These are phyloP conservation scores for Penicillium coprophilum DNA, from an alignment of 495 filamentous ascomycete species.

Conservation along the genomic window DNA sequence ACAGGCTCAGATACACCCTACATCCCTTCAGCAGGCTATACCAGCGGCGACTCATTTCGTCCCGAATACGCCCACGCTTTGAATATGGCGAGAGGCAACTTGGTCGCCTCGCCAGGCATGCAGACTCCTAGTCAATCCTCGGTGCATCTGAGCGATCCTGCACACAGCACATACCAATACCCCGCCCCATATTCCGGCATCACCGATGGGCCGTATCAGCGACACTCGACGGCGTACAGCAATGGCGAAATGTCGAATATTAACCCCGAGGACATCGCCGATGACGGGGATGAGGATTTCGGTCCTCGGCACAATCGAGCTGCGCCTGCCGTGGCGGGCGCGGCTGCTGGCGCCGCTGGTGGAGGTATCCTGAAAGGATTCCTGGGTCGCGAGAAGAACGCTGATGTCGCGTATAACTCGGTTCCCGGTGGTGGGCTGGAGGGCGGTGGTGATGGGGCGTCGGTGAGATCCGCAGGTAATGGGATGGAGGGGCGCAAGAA, in stretches of 20 bases:
- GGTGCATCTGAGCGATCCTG: slow-evolving; percentile 26
- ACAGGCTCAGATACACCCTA: slow-evolving; percentile 48
- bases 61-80: slow-evolving; percentile 42
- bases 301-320: slow-evolving; percentile 33
- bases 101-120: slow-evolving; percentile 40
- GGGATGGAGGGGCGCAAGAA: slow-evolving; percentile 65
- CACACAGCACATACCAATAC: slow-evolving; percentile 29
- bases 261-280: slow-evolving; percentile 76
- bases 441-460: slow-evolving; percentile 20
- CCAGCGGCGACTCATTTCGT: slow-evolving; percentile 31
- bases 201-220: slow-evolving; percentile 57
- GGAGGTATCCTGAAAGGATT: slow-evolving; percentile 48
- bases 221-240: slow-evolving; percentile 57
- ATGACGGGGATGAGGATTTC: slow-evolving; percentile 84
- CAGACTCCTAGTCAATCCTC: slow-evolving; percentile 37
- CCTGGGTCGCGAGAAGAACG: slow-evolving; percentile 44
- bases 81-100: slow-evolving; percentile 34
- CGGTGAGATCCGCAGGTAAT: slow-evolving; percentile 30
- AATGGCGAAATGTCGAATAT: slow-evolving; percentile 54
- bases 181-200: slow-evolving; percentile 36
- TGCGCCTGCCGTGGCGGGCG: slow-evolving; percentile 48
- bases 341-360: slow-evolving; percentile 54
- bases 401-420: slow-evolving; percentile 49
- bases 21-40: slow-evolving; percentile 32
- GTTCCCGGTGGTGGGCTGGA: slow-evolving; percentile 45